Evolutionary conservation across 495 filamentous ascomycete species (phyloP).

Genomic region (Annulohypoxylon bovei): DNA sequence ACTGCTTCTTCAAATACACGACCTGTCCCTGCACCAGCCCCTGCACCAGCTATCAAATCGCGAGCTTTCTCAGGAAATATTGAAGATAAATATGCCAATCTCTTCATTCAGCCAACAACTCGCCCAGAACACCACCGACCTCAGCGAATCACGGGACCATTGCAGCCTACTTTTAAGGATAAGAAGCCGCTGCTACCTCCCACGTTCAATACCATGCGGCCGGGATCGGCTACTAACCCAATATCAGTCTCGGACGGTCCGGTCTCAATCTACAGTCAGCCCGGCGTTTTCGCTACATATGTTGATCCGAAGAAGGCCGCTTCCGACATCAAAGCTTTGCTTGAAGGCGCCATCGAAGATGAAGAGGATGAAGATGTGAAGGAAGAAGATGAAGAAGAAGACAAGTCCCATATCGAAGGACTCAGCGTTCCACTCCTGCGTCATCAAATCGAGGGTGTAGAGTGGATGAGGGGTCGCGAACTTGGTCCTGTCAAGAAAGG

Average conservation of each 20-base stretch:
- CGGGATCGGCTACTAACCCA: constrained; percentile 41
- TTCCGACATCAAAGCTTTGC: constrained; percentile 84
- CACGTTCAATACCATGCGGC: constrained; percentile 52
- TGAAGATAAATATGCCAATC: constrained; percentile 50
- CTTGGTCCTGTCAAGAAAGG: constrained; percentile 79
- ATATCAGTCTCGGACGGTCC: constrained; percentile 42
- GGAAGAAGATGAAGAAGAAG: constrained; percentile 66
- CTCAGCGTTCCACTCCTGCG: constrained; percentile 87
- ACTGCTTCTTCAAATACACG: constrained; percentile 8
- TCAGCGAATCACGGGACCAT: constrained; percentile 51
- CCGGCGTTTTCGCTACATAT: constrained; percentile 71
- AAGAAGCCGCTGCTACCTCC: constrained; percentile 46
- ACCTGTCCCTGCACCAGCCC: background rate
- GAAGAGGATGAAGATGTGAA: constrained; percentile 66
- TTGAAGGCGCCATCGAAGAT: constrained; percentile 89
- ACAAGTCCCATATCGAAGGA: constrained; percentile 65
- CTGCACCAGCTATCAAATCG: constrained; percentile 39
- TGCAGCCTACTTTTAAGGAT: constrained; percentile 50
- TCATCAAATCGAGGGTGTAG: constrained; percentile 90
- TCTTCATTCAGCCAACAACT: constrained; percentile 57
- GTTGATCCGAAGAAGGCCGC: constrained; percentile 80
- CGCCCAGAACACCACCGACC: constrained; percentile 60
- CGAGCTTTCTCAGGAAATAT: constrained; percentile 35
- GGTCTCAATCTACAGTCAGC: constrained; percentile 47
- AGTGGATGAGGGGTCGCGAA: constrained; percentile 93